Base-by-base conservation (phyloP, 495 filamentous ascomycete genomes). In the Xylaria palmicola region DNA sequence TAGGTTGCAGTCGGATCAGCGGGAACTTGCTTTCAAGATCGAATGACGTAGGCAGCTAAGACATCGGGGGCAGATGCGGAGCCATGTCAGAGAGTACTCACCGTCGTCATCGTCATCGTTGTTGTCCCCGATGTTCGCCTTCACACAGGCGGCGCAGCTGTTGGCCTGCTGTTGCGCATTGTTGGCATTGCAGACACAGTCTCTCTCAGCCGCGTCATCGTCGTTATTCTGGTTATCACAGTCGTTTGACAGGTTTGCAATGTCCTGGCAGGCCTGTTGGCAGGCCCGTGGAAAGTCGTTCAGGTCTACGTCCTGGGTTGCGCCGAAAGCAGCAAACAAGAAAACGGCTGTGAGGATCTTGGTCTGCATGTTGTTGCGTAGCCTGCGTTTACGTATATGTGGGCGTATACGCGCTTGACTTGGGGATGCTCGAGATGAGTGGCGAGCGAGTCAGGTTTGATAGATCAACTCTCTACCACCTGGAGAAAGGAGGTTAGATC, bases 191-290 rank as follows among this genome's bases (percentile, higher is more conserved):
- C 52, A 56, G 24, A 56, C 15, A 26, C 52, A 56, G 24, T 56
- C 26, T 17, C 36, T 40, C n/a, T 56, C 37, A 1, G 17, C 37
- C n/a, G 22, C n/a, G 6, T 56, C n/a, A 3, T 56, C 39, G 37
- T 20, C 6, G 37, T 20, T 8, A 6, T 9, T 56, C 15, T 19
- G 15, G 19, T 22, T 44, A 12, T 44, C 52, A 20, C 52, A 56
- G n/a, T 44, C 39, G 22, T 30, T 22, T 17, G 52, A 56, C n/a
- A 43, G 26, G 10, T n/a, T 36, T 10, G 52, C 15, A 10, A 56
- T 56, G 39, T 56, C 39, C 19, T 44, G 52, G 37, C 52, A 56
- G 17, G 24, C 36, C 37, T 56, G 37, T 26, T 44, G 52, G 52
- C 52, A 56, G 20, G 37, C 52, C 10, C 15, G 36, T 20, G 52